These are phyloP conservation scores for Aquilaria yunnanensis DNA, from an alignment of 345 rosid species.

Conservation along the genomic window DNA sequence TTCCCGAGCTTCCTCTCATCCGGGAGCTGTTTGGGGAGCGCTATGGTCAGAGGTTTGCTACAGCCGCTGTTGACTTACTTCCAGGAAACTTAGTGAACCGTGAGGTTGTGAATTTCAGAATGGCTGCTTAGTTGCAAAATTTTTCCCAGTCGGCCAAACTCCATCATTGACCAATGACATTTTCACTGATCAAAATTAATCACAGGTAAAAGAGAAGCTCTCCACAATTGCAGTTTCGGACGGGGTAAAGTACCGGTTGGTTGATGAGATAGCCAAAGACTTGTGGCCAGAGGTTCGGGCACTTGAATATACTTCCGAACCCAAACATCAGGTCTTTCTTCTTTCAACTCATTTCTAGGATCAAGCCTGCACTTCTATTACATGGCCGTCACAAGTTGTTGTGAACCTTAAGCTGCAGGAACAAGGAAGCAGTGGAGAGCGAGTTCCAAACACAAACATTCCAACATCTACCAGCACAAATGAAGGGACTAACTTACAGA, in stretches of 20 bases:
- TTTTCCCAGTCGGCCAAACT: background rate
- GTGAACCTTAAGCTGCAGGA: constrained; percentile 14
- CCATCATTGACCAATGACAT: background rate
- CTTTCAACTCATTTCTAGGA: background rate
- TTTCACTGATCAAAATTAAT: background rate
- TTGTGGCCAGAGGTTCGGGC: constrained; percentile 39
- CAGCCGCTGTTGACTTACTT: constrained; percentile 41
- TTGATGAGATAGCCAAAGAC: constrained; percentile 53
- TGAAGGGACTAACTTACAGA: constrained; percentile 9
- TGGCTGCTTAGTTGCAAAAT: background rate
- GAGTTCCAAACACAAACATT: constrained; percentile 2
- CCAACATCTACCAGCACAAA: background rate
- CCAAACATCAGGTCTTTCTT: constrained; percentile 33
- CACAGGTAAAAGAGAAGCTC: constrained; percentile 54
- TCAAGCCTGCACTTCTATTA: background rate
- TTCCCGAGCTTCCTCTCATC: constrained; percentile 57
- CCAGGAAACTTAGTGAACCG: constrained; percentile 67
- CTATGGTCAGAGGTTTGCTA: constrained; percentile 51
- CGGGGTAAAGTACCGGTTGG: constrained; percentile 37
- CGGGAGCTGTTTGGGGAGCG: constrained; percentile 67
- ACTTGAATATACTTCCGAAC: constrained; percentile 42
- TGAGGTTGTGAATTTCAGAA: constrained; percentile 35
- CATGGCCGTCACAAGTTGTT: background rate
- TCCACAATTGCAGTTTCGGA: constrained; percentile 34
- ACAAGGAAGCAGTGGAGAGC: constrained; percentile 13